Evolutionary conservation across 208 protist species (phyloP).

Genomic region (Leishmania lainsoni): DNA sequence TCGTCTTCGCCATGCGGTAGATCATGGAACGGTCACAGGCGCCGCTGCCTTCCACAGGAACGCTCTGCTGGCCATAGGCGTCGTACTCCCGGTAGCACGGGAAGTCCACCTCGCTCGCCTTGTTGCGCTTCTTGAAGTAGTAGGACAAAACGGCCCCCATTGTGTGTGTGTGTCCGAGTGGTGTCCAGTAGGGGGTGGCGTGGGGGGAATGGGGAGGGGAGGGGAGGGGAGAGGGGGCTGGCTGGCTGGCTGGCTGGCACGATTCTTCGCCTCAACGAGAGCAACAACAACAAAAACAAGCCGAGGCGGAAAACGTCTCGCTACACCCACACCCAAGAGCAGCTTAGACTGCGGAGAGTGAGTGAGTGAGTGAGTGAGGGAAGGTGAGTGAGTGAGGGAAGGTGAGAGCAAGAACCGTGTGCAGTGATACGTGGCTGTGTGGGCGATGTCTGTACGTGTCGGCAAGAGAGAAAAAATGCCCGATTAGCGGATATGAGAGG

Average conservation of each 20-base stretch:
- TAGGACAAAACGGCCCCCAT: slow-evolving; percentile 67
- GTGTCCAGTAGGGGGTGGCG: background rate
- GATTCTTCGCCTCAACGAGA: no score
- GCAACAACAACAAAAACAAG: no score
- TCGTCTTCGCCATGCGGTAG: slow-evolving; percentile 67
- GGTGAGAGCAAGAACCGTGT: background rate
- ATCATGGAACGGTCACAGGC: slow-evolving; percentile 47
- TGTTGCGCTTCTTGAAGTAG: slow-evolving; percentile 53
- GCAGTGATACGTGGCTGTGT: background rate
- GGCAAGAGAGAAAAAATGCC: background rate
- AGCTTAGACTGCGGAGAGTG: no score
- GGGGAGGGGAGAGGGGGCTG: background rate
- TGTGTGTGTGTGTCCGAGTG: slow-evolving; percentile 21
- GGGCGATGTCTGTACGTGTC: slow-evolving; percentile 1
- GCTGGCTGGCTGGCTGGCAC: no score
- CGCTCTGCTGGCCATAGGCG: slow-evolving; percentile 41
- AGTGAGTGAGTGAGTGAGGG: no score
- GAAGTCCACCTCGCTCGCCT: slow-evolving; percentile 45
- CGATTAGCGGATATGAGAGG: no score
- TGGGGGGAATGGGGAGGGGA: background rate
- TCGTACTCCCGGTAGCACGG: slow-evolving; percentile 44
- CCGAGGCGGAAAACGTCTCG: background rate
- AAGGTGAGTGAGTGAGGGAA: no score
- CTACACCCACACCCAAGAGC: background rate
- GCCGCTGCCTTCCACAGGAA: slow-evolving; percentile 45